Conservation (phyloP, 176 grass and related monocot genomes). For the Cenchrus americanus region DNA sequence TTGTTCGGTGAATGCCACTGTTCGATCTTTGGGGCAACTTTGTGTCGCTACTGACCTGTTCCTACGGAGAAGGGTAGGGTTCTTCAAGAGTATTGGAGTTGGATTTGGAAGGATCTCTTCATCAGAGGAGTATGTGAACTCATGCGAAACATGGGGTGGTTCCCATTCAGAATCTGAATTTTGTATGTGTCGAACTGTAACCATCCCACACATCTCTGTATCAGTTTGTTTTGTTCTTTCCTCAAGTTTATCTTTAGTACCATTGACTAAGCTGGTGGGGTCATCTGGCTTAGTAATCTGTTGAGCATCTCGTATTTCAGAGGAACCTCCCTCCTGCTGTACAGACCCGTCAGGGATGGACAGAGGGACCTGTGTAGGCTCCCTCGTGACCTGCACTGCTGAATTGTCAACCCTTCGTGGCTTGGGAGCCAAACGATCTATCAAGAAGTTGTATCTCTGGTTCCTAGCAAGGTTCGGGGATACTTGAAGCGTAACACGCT, state of each 20-base stretch:
- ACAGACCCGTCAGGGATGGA: too few species aligned
- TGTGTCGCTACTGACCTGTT: neutral
- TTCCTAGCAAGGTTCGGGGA: neutral
- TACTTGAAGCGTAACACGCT: neutral
- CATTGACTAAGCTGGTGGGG: neutral
- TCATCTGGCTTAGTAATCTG: neutral
- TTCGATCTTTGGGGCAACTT: too few species aligned
- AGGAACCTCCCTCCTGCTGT: too few species aligned
- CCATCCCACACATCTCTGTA: neutral
- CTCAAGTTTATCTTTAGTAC: too few species aligned
- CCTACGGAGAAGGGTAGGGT: neutral
- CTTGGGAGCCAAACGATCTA: conserved; percentile 2
- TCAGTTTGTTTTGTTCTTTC: neutral
- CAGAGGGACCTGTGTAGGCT: neutral
- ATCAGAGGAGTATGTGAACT: neutral
- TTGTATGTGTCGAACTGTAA: neutral
- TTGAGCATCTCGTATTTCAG: neutral
- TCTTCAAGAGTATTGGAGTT: neutral
- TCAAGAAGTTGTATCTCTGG: neutral
- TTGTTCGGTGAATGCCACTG: too few species aligned
- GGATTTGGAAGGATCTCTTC: conserved; percentile 3
- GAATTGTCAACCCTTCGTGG: neutral
- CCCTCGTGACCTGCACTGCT: fast-evolving
- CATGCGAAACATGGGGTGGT: neutral
- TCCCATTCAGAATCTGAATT: neutral